Percentiles rank a stretch among this genome's conserved stretches.
These are phyloP conservation scores for Mycena venus DNA, from an alignment of 768 basidiomycete species.

Conservation along the genomic window DNA sequence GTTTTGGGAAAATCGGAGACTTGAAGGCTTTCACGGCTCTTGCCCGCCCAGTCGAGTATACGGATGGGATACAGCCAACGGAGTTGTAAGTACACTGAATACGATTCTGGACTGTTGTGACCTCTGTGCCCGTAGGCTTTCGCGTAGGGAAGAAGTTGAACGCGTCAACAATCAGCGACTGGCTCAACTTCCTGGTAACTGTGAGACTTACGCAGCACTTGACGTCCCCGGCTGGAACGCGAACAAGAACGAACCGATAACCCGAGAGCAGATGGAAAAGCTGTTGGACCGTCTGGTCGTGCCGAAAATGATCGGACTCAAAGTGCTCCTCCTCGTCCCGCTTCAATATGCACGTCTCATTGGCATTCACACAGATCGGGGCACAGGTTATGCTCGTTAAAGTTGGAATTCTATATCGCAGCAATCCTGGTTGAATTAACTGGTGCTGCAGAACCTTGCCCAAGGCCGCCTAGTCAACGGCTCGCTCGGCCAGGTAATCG, in stretches of 20 bases:
- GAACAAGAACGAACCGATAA: conserved; percentile 51
- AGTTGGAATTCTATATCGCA: conserved; percentile 47
- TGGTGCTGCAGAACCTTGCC: conserved; percentile 66
- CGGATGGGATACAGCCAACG: conserved; percentile 85
- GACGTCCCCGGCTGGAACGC: conserved; percentile 64
- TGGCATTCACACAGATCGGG: conserved; percentile 61
- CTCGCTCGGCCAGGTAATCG: conserved; percentile 68
- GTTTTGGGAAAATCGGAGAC: conserved; percentile 70
- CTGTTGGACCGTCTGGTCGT: conserved; percentile 75
- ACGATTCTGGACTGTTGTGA: not conserved
- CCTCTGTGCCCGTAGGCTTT: conserved; percentile 62
- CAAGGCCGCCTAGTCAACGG: conserved; percentile 83
- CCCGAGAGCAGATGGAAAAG: conserved; percentile 53
- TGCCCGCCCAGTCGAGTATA: conserved; percentile 68
- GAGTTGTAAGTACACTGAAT: conserved; percentile 68
- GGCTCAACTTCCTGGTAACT: conserved; percentile 53
- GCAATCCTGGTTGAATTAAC: not conserved
- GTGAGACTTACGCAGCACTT: conserved; percentile 54
- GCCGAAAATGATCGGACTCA: conserved; percentile 58
- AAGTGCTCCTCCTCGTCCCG: conserved; percentile 49
- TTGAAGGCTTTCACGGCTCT: conserved; percentile 66
- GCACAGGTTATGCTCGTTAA: conserved; percentile 92
- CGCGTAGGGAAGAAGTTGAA: conserved; percentile 81
- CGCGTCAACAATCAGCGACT: conserved; percentile 71
- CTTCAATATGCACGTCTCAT: conserved; percentile 13